Evolutionary conservation across 371 early-diverging fungal genomes (phyloP).

Genomic region (Syncephalastrum racemosum): DNA sequence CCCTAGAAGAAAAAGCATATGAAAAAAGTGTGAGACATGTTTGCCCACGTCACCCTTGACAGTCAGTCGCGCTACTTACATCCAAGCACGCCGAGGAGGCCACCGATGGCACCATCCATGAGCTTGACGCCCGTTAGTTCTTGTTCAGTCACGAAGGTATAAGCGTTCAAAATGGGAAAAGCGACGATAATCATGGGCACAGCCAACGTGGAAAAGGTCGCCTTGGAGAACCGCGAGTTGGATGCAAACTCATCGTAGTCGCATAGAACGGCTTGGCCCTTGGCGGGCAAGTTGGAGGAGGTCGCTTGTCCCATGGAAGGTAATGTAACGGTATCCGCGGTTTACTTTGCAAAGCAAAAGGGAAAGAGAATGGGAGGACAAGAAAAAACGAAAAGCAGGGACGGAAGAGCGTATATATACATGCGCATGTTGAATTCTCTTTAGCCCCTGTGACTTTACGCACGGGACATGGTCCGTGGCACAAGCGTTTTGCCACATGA

Average conservation of each 20-base stretch:
- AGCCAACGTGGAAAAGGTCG: constrained; percentile 40
- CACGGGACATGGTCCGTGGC: no score
- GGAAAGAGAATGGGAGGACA: neutral
- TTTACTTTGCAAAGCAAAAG: neutral
- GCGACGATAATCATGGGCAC: constrained; percentile 52
- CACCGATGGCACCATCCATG: constrained; percentile 47
- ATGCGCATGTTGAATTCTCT: no score
- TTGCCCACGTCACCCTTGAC: neutral
- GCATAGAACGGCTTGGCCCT: constrained; percentile 20
- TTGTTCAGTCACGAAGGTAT: constrained; percentile 34
- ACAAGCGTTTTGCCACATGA: no score
- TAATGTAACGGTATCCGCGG: neutral
- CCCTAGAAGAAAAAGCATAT: constrained; percentile 24
- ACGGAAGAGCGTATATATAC: neutral
- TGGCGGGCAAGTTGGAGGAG: constrained; percentile 27
- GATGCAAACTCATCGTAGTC: constrained; percentile 43
- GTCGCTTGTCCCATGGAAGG: constrained; percentile 44
- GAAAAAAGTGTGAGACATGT: neutral
- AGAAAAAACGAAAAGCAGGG: neutral
- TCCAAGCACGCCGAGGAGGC: constrained; percentile 46
- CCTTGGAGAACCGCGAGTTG: constrained; percentile 30
- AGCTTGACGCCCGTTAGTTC: constrained; percentile 43
- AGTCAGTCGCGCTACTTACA: constrained; percentile 21
- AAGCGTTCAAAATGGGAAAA: constrained; percentile 46
- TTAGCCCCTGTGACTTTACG: no score